phyloP scores from a whole-genome alignment of 2,329 filamentous ascomycete genomes.

The Helicocarpus griseus region DNA sequence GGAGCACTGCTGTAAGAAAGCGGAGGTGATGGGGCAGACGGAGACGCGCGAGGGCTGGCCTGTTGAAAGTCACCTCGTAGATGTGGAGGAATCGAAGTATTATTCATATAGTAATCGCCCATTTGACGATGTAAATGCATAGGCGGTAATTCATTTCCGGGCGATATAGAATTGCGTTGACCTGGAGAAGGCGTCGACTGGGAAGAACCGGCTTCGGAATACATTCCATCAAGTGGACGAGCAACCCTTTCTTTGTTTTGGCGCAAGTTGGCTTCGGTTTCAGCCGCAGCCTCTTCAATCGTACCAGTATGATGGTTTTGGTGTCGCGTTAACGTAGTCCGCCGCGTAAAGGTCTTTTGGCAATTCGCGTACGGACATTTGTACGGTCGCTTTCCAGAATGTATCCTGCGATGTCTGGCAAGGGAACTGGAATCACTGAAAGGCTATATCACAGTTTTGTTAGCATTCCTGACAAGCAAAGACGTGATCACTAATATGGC shows the following conservation, averaged over 20 bases:
- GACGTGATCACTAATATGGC: constrained; percentile 14
- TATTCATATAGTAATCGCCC: constrained; percentile 69
- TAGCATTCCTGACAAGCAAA: not conserved
- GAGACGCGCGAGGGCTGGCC: constrained; percentile 56
- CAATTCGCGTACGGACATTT: constrained; percentile 96
- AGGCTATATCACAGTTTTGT: constrained; percentile 46
- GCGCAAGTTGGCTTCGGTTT: constrained; percentile 77
- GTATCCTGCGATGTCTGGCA: constrained; percentile 85
- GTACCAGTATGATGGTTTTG: constrained; percentile 94
- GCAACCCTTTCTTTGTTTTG: constrained; percentile 32
- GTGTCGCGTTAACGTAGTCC: constrained; percentile 88
- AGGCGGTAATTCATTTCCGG: constrained; percentile 62
- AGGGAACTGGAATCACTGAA: constrained; percentile 95
- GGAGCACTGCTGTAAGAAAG: constrained; percentile 47
- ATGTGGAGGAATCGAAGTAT: constrained; percentile 71
- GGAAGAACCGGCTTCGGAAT: constrained; percentile 36
- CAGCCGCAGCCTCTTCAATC: constrained; percentile 82
- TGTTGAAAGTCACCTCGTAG: constrained; percentile 66
- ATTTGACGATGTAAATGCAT: constrained; percentile 58
- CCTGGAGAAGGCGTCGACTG: constrained; percentile 67
- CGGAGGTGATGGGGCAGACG: constrained; percentile 55
- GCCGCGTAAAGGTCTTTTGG: constrained; percentile 94
- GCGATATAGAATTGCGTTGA: constrained; percentile 74
- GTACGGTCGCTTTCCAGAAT: constrained; percentile 91
- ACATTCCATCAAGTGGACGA: constrained; percentile 30